A percentile compares a stretch with the other conserved stretches of the same genome.
Conservation (phyloP, 345 rosid genomes). For the Hibiscus mutabilis region DNA sequence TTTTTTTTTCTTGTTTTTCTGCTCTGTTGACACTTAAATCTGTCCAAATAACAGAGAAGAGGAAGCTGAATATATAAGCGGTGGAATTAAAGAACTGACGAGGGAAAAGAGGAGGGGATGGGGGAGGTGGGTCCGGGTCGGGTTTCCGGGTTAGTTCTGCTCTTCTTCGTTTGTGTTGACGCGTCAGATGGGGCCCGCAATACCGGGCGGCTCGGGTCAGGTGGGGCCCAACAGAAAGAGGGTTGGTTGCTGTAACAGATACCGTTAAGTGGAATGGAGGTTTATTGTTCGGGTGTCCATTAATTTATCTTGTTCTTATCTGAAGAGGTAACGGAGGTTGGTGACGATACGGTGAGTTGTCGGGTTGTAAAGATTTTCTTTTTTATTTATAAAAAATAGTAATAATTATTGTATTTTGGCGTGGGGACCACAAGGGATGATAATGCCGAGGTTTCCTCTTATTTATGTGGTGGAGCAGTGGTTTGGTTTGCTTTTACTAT, state of each 20-base stretch:
- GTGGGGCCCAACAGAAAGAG: background rate
- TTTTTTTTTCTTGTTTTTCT: background rate
- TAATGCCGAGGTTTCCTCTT: background rate
- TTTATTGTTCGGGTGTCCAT: background rate
- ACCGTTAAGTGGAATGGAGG: background rate
- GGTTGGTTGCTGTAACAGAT: background rate
- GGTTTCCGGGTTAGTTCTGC: background rate
- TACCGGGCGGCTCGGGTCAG: background rate
- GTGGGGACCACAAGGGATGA: background rate
- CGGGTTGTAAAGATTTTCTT: background rate
- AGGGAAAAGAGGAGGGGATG: background rate
- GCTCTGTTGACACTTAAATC: background rate
- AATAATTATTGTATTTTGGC: background rate
- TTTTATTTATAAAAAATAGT: too few species aligned
- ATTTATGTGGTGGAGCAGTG: background rate
- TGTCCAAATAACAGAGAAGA: background rate
- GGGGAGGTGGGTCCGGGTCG: background rate
- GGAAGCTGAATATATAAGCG: background rate
- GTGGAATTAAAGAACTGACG: conserved; percentile 7
- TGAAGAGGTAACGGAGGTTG: background rate
- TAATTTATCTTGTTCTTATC: background rate
- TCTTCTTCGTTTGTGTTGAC: background rate
- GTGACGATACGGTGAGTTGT: background rate
- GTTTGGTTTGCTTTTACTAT: background rate
- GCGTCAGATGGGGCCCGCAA: background rate